Percentiles rank a stretch among this genome's conserved stretches.
Evolutionary conservation across 2,329 filamentous ascomycete species (phyloP).

Genomic region (Mycosphaerella sp.): DNA sequence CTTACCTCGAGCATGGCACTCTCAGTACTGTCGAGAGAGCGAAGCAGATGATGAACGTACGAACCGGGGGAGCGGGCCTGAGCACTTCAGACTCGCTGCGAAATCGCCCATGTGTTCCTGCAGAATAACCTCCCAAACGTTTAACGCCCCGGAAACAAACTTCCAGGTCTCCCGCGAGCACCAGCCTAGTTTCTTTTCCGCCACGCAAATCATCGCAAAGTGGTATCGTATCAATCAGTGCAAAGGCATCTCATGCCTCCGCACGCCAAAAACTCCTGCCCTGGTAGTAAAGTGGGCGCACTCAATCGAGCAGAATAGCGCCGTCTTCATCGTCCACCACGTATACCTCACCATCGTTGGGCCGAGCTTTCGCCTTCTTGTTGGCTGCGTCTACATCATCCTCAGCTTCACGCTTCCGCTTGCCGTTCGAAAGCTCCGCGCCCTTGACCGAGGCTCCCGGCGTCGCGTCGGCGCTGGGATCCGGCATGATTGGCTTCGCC

Average conservation of each 20-base stretch:
- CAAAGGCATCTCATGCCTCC: not conserved
- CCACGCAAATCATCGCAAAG: constrained; percentile 4
- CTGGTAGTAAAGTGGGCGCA: not conserved
- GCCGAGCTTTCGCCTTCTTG: constrained; percentile 25
- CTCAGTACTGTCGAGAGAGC: constrained; percentile 3
- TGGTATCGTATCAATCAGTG: constrained; percentile 5
- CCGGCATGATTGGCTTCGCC: constrained; percentile 8
- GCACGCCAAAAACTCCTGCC: not conserved
- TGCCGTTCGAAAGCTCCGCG: constrained; percentile 5
- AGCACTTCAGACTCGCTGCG: constrained; percentile 15
- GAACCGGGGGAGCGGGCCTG: not conserved
- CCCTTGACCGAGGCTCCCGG: constrained; percentile 7
- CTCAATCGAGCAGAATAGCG: constrained; percentile 30
- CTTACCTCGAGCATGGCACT: not conserved
- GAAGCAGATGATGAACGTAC: not conserved
- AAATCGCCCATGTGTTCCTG: not conserved
- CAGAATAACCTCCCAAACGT: not conserved
- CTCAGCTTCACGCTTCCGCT: constrained; percentile 29
- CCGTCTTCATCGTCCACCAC: constrained; percentile 26
- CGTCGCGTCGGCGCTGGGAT: constrained; percentile 17
- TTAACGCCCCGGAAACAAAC: constrained; percentile 1
- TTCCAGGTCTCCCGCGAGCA: not conserved
- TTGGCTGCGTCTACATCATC: constrained; percentile 20
- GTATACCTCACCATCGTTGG: constrained; percentile 15
- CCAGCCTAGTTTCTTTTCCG: not conserved